Evolutionary conservation across 805 yeast genomes (phyloP).

Genomic region (Suhomyces canberraensis): DNA sequence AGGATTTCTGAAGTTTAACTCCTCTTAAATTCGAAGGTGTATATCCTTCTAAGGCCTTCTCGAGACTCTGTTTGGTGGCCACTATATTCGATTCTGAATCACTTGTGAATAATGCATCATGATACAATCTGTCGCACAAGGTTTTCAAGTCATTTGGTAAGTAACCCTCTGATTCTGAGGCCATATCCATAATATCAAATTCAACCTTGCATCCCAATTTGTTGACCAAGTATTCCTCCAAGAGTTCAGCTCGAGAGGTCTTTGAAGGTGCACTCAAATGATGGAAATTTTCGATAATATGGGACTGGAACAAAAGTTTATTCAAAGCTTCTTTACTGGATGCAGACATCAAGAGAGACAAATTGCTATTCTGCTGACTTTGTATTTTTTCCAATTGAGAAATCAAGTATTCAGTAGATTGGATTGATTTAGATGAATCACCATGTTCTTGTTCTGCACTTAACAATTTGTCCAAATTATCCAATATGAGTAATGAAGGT

Average conservation of each 20-base stretch:
- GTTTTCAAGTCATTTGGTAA: slow-evolving; percentile 77
- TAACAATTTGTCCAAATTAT: slow-evolving; percentile 71
- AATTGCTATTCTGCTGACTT: slow-evolving; percentile 41
- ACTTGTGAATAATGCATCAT: slow-evolving; percentile 38
- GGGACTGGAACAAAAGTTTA: slow-evolving; percentile 58
- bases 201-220: slow-evolving; percentile 31
- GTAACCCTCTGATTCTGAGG: slow-evolving; percentile 81
- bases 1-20: slow-evolving; percentile 76
- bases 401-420: slow-evolving; percentile 59
- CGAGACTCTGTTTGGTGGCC: slow-evolving; percentile 40
- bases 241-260: slow-evolving; percentile 48
- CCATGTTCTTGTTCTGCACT: slow-evolving; percentile 61
- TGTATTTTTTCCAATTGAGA: slow-evolving; percentile 42
- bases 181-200: slow-evolving; percentile 43
- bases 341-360: slow-evolving; percentile 62
- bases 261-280: slow-evolving; percentile 69
- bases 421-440: slow-evolving; percentile 60
- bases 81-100: slow-evolving; percentile 3
- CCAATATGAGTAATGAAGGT: slow-evolving; percentile 73
- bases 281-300: slow-evolving; percentile 62
- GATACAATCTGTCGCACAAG: slow-evolving; percentile 66
- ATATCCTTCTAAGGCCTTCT: slow-evolving; percentile 60
- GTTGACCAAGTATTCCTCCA: slow-evolving; percentile 36
- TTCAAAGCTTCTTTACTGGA: slow-evolving; percentile 65
- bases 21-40: slow-evolving; percentile 83